phyloP scores from a whole-genome alignment of 805 yeast genomes.

The Pichia cephalocereana region DNA sequence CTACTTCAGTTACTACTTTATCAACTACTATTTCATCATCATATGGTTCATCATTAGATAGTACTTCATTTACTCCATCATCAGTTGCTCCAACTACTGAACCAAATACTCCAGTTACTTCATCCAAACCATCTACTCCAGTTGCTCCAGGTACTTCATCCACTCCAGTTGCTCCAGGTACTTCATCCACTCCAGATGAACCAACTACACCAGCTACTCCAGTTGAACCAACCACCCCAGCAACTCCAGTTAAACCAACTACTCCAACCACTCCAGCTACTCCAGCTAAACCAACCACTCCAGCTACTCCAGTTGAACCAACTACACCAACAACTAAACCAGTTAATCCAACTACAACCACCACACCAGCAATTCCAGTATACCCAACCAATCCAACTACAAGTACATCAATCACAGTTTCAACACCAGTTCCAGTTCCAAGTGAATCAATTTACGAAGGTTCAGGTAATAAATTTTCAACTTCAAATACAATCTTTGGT shows the following conservation, averaged over 20 bases:
- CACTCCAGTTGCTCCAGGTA: background rate
- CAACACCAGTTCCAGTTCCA: background rate
- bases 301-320: no score
- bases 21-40: constrained; percentile 1
- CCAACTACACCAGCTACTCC: background rate
- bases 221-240: background rate
- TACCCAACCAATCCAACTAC: background rate
- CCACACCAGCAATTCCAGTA: background rate
- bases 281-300: background rate
- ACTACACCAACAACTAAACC: no score
- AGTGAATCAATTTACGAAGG: background rate
- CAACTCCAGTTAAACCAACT: no score
- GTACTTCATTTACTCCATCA: background rate
- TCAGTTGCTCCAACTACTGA: background rate
- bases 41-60: background rate
- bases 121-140: background rate
- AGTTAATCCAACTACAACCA: background rate
- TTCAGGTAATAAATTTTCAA: background rate
- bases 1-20: background rate
- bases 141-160: background rate
- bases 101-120: background rate
- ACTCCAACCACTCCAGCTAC: background rate
- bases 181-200: background rate
- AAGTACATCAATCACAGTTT: background rate
- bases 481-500: background rate